Percentiles rank a stretch among this genome's conserved stretches.
Conservation (phyloP, 176 grass and related monocot genomes). For the Poa pratensis region DNA sequence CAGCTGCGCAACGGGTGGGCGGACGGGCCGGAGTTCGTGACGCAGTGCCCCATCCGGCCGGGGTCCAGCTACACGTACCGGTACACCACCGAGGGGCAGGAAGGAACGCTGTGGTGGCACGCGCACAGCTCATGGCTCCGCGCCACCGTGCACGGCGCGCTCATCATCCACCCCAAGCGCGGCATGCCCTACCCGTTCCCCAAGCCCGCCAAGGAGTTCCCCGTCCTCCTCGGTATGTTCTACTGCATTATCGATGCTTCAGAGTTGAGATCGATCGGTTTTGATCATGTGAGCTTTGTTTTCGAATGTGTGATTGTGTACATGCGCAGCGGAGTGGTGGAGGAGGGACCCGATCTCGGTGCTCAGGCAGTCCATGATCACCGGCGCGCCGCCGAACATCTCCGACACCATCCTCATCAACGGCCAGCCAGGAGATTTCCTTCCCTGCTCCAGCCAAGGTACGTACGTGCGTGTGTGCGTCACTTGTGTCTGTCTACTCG, state of each 20-base stretch:
- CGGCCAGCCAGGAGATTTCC: constrained; percentile 84
- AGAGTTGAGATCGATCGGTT: not conserved
- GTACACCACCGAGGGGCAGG: constrained; percentile 69
- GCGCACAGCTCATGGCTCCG: constrained; percentile 88
- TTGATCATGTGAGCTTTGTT: not conserved
- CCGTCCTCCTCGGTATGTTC: constrained; percentile 60
- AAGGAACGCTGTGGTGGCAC: constrained; percentile 94
- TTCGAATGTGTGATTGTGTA: not conserved
- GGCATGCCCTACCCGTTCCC: constrained; percentile 69
- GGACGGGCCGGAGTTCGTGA: constrained; percentile 81
- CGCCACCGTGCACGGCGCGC: constrained; percentile 82
- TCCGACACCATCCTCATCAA: constrained; percentile 84
- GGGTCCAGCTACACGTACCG: constrained; percentile 77
- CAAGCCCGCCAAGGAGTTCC: constrained; percentile 63
- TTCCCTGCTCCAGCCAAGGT: constrained; percentile 78
- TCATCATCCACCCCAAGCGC: constrained; percentile 72
- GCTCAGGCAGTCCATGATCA: constrained; percentile 63
- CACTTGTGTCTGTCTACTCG: not conserved
- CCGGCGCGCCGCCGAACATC: constrained; percentile 79
- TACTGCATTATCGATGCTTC: not conserved
- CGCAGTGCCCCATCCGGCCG: constrained; percentile 78
- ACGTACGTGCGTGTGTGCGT: not conserved
- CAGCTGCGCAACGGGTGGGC: constrained; percentile 82
- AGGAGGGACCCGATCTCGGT: constrained; percentile 67
- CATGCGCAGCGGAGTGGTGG: constrained; percentile 90